Conservation (phyloP, 2,329 filamentous ascomycete genomes). For the Cytospora piceae region DNA sequence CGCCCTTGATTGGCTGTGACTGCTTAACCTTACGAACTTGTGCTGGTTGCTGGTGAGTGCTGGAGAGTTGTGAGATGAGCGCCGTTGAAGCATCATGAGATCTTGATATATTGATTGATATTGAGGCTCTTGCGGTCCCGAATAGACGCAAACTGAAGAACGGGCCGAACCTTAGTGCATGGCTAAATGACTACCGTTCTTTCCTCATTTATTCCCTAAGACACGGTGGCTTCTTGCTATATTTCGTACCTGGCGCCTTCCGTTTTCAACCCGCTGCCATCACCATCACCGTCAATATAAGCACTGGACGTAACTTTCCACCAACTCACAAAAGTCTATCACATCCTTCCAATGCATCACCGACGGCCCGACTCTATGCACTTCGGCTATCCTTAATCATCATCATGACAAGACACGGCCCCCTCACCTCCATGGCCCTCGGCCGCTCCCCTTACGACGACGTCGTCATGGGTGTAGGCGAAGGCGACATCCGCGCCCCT, state of each 20-base stretch:
- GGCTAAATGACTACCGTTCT: not conserved
- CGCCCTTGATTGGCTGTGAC: not conserved
- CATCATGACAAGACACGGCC: slow-evolving; percentile 58
- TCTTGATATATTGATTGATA: not conserved
- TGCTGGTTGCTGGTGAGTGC: not conserved
- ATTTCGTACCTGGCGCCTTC: slow-evolving; percentile 1
- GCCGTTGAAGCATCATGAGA: not conserved
- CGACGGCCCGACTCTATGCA: not conserved
- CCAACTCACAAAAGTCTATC: not conserved
- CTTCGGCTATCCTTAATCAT: slow-evolving; percentile 19
- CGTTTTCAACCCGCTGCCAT: not conserved
- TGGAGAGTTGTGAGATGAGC: not conserved
- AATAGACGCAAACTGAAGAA: not conserved
- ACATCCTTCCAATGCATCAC: not conserved
- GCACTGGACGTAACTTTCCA: not conserved
- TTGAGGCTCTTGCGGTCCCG: not conserved
- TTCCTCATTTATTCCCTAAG: not conserved
- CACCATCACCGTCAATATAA: not conserved
- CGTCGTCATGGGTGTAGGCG: slow-evolving; percentile 54
- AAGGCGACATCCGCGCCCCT: slow-evolving; percentile 45
- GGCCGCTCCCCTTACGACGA: slow-evolving; percentile 65
- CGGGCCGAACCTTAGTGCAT: not conserved
- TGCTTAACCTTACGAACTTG: not conserved
- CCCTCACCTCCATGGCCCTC: slow-evolving; percentile 60
- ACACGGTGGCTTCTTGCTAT: not conserved